A percentile compares a stretch with the other conserved stretches of the same genome.
Evolutionary conservation across 768 basidiomycete genomes (phyloP).

Genomic region (Termitomyces sp.): DNA sequence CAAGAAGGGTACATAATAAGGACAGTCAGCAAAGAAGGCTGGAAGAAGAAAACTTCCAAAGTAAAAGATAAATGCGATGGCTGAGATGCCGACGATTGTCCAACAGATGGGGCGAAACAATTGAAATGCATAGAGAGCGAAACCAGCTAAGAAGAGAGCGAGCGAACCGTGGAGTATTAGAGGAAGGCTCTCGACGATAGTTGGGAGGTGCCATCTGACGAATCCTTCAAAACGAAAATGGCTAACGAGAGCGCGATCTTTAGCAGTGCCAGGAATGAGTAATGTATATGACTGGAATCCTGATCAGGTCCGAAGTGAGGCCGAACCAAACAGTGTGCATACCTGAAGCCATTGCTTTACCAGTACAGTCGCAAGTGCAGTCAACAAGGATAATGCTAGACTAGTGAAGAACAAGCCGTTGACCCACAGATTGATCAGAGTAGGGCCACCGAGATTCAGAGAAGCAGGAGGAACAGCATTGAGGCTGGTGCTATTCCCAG

Average conservation of each 20-base stretch:
- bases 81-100: neutral
- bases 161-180: neutral
- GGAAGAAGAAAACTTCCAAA: neutral
- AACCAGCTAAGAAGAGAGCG: neutral
- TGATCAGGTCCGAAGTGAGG: neutral
- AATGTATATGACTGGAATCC: neutral
- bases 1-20: neutral
- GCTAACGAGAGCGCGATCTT: neutral
- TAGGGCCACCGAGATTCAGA: neutral
- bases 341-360: slow-evolving; percentile 2
- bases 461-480: neutral
- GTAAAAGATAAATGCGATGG: neutral
- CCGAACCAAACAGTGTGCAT: neutral
- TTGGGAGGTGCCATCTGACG: neutral
- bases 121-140: neutral
- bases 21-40: neutral
- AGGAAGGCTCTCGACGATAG: neutral
- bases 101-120: neutral
- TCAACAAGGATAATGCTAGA: neutral
- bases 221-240: neutral
- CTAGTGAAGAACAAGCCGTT: neutral
- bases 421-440: neutral
- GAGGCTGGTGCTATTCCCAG: neutral
- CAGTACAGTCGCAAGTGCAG: neutral
- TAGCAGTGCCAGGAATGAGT: neutral